A percentile compares a stretch with the other conserved stretches of the same genome.
phyloP scores from a whole-genome alignment of 2,329 filamentous ascomycete species.

The Colletotrichum sp. region DNA sequence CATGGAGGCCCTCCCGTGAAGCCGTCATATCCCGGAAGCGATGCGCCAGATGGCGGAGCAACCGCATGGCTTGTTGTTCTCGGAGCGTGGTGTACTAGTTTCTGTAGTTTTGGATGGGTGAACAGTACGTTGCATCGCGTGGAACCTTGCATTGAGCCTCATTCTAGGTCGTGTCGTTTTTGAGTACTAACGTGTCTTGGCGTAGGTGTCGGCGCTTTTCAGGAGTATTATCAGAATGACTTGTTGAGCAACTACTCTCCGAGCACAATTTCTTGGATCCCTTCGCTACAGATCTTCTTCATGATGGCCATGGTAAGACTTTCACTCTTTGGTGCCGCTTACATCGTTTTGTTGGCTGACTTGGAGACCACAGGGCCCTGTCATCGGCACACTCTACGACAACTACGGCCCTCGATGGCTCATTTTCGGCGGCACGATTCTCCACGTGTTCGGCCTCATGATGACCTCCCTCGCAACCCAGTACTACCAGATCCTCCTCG shows the following conservation, averaged over 20 bases:
- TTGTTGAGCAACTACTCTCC: slow-evolving; percentile 53
- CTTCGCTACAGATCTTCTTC: slow-evolving; percentile 59
- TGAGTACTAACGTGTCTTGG: not conserved
- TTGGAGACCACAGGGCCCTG: slow-evolving; percentile 49
- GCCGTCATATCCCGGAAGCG: not conserved
- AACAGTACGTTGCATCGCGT: slow-evolving; percentile 27
- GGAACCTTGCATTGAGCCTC: not conserved
- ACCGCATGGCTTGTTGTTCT: slow-evolving; percentile 44
- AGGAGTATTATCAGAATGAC: slow-evolving; percentile 60
- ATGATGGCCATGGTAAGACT: slow-evolving; percentile 51
- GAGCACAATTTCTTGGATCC: slow-evolving; percentile 67
- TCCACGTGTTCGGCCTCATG: slow-evolving; percentile 68
- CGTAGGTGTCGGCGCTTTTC: slow-evolving; percentile 55
- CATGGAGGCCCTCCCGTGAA: not conserved
- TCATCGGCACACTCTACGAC: slow-evolving; percentile 70
- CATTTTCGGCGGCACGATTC: slow-evolving; percentile 54
- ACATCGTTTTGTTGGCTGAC: not conserved
- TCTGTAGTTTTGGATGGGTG: slow-evolving; percentile 46
- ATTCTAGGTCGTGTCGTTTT: not conserved
- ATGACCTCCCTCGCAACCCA: slow-evolving; percentile 58
- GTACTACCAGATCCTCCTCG: slow-evolving; percentile 46
- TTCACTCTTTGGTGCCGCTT: slow-evolving; percentile 20
- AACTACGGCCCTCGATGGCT: slow-evolving; percentile 65
- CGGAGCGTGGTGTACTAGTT: slow-evolving; percentile 44
- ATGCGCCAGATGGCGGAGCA: slow-evolving; percentile 31